Evolutionary conservation across 2,329 filamentous ascomycete species (phyloP).

Genomic region (Fusarium sp.): DNA sequence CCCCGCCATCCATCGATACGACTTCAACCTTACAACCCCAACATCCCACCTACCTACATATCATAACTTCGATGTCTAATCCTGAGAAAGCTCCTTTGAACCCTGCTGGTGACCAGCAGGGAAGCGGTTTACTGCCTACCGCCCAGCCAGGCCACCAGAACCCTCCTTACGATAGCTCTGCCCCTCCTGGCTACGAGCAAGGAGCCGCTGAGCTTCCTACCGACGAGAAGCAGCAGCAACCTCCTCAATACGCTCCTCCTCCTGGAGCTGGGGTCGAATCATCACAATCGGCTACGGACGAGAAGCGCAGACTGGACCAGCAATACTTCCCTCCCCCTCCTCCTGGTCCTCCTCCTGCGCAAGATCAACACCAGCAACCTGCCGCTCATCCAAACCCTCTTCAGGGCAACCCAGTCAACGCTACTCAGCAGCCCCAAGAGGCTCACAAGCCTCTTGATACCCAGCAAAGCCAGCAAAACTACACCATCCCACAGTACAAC

Average conservation of each 20-base stretch:
- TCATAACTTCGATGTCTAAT: conserved; percentile 29
- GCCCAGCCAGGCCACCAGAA: conserved; percentile 28
- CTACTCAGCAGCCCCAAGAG: conserved; percentile 20
- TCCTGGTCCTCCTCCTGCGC: conserved; percentile 40
- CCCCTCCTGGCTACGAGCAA: conserved; percentile 32
- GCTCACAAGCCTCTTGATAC: not conserved
- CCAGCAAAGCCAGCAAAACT: conserved; percentile 36
- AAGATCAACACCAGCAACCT: conserved; percentile 32
- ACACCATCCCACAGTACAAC: conserved; percentile 48
- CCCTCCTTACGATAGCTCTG: conserved; percentile 24
- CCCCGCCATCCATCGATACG: conserved; percentile 30
- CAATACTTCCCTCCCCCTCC: conserved; percentile 45
- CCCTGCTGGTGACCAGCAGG: conserved; percentile 27
- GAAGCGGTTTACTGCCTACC: conserved; percentile 28
- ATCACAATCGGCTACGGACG: conserved; percentile 10
- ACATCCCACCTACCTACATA: not conserved
- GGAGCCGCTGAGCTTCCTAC: conserved; percentile 29
- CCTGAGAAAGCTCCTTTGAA: conserved; percentile 39
- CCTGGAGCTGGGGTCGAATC: conserved; percentile 1
- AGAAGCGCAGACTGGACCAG: conserved; percentile 33
- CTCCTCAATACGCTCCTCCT: conserved; percentile 19
- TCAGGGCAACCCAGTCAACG: conserved; percentile 30
- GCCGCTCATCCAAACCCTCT: conserved; percentile 37
- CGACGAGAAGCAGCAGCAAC: conserved; percentile 32
- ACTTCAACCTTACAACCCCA: conserved; percentile 21